Evolutionary conservation across 2,329 filamentous ascomycete species (phyloP).

Genomic region (Pseudocercospora vitis): DNA sequence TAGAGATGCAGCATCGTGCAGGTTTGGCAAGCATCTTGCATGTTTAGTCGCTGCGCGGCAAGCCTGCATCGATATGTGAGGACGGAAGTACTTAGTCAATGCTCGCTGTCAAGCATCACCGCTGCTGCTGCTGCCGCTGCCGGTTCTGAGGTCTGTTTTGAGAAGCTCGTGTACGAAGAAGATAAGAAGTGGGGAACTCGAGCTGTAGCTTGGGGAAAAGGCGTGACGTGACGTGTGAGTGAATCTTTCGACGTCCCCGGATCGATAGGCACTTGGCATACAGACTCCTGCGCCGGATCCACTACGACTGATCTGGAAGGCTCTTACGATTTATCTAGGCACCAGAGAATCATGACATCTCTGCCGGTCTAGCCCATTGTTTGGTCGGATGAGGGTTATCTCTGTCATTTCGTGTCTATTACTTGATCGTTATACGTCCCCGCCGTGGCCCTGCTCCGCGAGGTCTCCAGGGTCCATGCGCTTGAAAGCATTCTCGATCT

Average conservation of each 20-base stretch:
- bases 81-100: constrained; percentile 20
- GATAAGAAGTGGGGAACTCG: constrained; percentile 26
- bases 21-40: constrained; percentile 13
- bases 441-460: constrained; percentile 39
- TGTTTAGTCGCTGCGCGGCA: constrained; percentile 5
- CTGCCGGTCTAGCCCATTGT: neutral
- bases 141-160: too few relatives aligned
- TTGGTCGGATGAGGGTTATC: constrained; percentile 2
- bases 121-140: too few relatives aligned
- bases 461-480: constrained; percentile 61
- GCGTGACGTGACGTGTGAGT: constrained; percentile 3
- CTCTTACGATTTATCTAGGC: neutral
- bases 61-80: constrained; percentile 5
- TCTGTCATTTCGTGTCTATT: constrained; percentile 1
- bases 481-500: constrained; percentile 69
- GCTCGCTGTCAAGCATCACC: constrained; percentile 21
- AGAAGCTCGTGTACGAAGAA: constrained; percentile 14
- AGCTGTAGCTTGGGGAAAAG: neutral
- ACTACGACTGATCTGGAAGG: constrained; percentile 4
- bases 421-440: constrained; percentile 9
- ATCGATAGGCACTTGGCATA: constrained; percentile 2
- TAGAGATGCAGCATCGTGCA: constrained; percentile 12
- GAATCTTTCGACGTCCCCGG: neutral
- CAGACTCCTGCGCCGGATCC: neutral
- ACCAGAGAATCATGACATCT: neutral